phyloP scores from a whole-genome alignment of 768 basidiomycete genomes.

The Mycena galericulata region DNA sequence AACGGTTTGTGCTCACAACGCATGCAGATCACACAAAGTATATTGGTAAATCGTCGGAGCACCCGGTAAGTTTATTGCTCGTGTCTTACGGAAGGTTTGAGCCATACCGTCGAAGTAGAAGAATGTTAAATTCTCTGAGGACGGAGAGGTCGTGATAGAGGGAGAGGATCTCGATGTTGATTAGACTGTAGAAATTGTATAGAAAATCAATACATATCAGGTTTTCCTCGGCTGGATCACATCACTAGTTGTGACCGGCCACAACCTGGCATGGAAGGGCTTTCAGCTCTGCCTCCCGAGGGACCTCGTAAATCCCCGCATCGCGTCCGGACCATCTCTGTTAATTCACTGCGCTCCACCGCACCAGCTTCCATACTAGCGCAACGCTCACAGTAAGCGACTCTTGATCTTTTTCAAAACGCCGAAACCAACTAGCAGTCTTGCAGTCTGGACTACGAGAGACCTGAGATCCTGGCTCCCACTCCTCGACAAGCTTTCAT shows the following conservation, averaged over 20 bases:
- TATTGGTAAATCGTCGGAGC: conserved; percentile 73
- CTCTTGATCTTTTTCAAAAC: neutral
- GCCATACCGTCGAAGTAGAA: conserved; percentile 53
- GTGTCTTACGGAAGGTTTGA: neutral
- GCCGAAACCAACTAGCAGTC: neutral
- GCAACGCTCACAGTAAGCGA: conserved; percentile 25
- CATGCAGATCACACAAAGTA: conserved; percentile 86
- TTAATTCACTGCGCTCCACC: conserved; percentile 38
- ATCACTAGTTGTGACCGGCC: neutral
- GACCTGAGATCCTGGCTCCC: conserved; percentile 34
- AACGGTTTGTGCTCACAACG: conserved; percentile 14
- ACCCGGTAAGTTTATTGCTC: conserved; percentile 49
- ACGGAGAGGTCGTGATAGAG: conserved; percentile 78
- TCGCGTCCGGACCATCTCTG: conserved; percentile 47
- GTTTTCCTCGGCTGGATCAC: no score
- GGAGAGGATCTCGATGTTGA: conserved; percentile 63
- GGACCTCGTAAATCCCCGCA: conserved; percentile 42
- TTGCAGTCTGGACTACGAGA: conserved; percentile 28
- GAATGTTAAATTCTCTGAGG: conserved; percentile 82
- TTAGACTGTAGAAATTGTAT: conserved; percentile 4
- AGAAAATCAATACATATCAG: no score
- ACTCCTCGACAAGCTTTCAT: conserved; percentile 26
- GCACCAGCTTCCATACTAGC: conserved; percentile 2
- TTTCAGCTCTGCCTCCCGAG: conserved; percentile 55
- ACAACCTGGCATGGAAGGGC: conserved; percentile 48